Conservation (phyloP, 345 rosid genomes). For the Eucalyptus lansdowneana region DNA sequence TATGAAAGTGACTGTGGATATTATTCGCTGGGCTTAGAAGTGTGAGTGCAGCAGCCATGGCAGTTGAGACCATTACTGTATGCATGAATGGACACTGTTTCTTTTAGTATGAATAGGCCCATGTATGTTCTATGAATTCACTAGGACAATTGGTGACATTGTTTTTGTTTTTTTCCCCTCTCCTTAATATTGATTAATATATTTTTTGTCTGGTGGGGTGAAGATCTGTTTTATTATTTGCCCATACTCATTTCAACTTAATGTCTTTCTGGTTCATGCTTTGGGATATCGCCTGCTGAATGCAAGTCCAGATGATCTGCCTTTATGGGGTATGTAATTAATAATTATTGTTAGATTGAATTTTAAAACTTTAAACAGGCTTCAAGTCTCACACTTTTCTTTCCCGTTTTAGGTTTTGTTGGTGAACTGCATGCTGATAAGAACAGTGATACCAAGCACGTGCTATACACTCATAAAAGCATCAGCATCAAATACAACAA, state of each 20-base stretch:
- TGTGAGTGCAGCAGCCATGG: not conserved
- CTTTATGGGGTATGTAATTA: conserved; percentile 72
- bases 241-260: not conserved
- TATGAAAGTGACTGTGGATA: not conserved
- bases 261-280: not conserved
- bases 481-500: conserved; percentile 56
- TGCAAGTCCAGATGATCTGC: conserved; percentile 75
- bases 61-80: not conserved
- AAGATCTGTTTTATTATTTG: not conserved
- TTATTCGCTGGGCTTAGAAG: not conserved
- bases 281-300: conserved; percentile 8
- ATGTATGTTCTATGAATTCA: not conserved
- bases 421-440: conserved; percentile 79
- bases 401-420: conserved; percentile 49
- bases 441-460: conserved; percentile 65
- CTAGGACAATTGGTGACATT: not conserved
- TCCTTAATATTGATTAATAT: not conserved
- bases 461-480: conserved; percentile 72
- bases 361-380: not conserved
- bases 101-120: not conserved
- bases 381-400: not conserved
- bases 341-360: not conserved
- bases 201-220: not conserved
- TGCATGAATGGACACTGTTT: not conserved
- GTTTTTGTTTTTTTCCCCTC: not conserved